phyloP scores from a whole-genome alignment of 352 stramenopile genomes.

The Paralagenidium karlingii region DNA sequence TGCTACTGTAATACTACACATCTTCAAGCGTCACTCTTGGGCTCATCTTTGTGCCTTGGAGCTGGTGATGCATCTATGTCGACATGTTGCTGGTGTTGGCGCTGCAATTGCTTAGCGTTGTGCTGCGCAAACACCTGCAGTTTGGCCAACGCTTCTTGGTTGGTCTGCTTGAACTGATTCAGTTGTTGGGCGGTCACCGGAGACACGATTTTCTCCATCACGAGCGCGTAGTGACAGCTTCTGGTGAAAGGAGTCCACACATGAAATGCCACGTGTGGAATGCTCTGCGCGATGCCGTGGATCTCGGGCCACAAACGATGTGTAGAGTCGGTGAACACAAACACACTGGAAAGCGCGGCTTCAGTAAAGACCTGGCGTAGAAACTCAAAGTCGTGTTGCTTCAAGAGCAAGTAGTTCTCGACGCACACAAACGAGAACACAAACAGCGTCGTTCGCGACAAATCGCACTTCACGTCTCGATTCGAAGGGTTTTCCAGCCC shows the following conservation, averaged over 20 bases:
- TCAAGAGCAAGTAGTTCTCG: conserved; percentile 47
- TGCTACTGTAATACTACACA: too few relatives aligned
- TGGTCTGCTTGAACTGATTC: too few relatives aligned
- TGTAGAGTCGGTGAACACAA: conserved; percentile 60
- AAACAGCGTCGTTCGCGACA: conserved; percentile 23
- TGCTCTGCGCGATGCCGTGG: conserved; percentile 19
- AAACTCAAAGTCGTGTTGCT: conserved; percentile 28
- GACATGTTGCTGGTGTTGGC: too few relatives aligned
- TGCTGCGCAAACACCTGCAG: too few relatives aligned
- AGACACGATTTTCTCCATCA: conserved; percentile 64
- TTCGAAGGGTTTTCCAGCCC: conserved; percentile 20
- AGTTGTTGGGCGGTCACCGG: too few relatives aligned
- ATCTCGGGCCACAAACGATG: conserved; percentile 58
- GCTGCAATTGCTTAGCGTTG: too few relatives aligned
- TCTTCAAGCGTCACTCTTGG: too few relatives aligned
- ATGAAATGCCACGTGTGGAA: conserved; percentile 17
- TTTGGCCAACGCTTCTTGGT: too few relatives aligned
- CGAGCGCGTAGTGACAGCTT: conserved; percentile 50
- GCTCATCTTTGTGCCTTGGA: too few relatives aligned
- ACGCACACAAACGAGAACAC: conserved; percentile 66
- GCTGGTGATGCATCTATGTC: too few relatives aligned
- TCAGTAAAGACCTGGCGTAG: conserved; percentile 30
- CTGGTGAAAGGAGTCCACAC: conserved; percentile 38
- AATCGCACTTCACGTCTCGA: conserved; percentile 9
- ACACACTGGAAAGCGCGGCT: conserved; percentile 21